phyloP scores from a whole-genome alignment of 176 grass and related monocot species.

The Musa troglodytarum region DNA sequence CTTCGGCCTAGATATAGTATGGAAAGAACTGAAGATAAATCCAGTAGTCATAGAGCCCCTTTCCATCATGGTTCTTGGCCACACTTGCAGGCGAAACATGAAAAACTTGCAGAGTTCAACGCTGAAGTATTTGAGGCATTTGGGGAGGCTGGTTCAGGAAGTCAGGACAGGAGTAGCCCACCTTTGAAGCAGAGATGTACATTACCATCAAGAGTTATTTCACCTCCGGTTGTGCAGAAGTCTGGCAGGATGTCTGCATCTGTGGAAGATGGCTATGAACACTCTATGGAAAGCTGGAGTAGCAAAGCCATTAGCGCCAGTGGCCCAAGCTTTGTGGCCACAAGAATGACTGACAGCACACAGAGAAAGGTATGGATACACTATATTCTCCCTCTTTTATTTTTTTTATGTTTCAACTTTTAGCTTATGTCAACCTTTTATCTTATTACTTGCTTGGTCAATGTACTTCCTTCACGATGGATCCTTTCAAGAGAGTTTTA shows the following conservation, averaged over 20 bases:
- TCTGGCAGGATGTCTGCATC: conserved; percentile 47
- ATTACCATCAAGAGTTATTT: conserved; percentile 55
- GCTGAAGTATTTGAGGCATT: conserved; percentile 29
- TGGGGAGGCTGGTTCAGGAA: conserved; percentile 34
- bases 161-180: conserved; percentile 27
- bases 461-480: no score
- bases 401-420: no score
- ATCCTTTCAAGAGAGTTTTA: no score
- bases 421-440: no score
- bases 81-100: conserved; percentile 30
- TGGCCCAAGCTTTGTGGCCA: conserved; percentile 26
- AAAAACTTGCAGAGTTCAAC: conserved; percentile 34
- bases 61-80: conserved; percentile 15
- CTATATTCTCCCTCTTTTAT: no score
- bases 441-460: no score
- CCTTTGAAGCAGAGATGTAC: conserved; percentile 58
- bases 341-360: conserved; percentile 86
- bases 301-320: conserved; percentile 34
- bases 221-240: conserved; percentile 34
- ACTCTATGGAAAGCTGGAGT: conserved; percentile 56
- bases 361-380: conserved; percentile 67
- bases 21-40: not conserved
- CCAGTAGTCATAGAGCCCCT: not conserved
- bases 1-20: conserved; percentile 62
- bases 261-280: conserved; percentile 39